Evolutionary conservation across 495 filamentous ascomycete species (phyloP).

Genomic region (Recurvomyces mirabilis): DNA sequence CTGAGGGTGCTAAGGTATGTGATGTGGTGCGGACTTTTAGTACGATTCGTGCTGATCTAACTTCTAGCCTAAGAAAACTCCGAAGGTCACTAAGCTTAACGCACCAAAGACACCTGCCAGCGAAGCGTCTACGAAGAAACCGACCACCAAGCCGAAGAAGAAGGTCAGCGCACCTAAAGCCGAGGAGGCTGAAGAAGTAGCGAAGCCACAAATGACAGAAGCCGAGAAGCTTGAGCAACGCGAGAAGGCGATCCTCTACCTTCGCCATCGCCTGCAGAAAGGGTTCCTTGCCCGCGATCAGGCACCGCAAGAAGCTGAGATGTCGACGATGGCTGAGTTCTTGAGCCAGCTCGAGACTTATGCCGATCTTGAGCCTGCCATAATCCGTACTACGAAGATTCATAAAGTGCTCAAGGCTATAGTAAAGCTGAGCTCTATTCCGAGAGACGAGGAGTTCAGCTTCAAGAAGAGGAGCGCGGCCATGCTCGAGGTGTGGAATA

Average conservation of each 20-base stretch:
- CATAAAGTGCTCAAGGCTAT: slow-evolving; percentile 90
- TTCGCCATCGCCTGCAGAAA: slow-evolving; percentile 83
- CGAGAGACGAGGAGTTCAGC: slow-evolving; percentile 70
- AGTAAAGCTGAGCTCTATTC: slow-evolving; percentile 68
- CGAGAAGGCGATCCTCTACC: slow-evolving; percentile 62
- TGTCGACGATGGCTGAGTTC: slow-evolving; percentile 66
- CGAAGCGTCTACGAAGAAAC: slow-evolving; percentile 33
- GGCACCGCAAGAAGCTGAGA: slow-evolving; percentile 76
- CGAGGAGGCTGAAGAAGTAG: slow-evolving; percentile 38
- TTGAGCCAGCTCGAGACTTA: slow-evolving; percentile 68
- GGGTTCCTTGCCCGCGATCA: slow-evolving; percentile 74
- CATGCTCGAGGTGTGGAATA: slow-evolving; percentile 73
- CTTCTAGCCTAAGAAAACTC: slow-evolving; percentile 44
- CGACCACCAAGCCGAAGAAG: slow-evolving; percentile 37
- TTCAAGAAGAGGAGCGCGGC: slow-evolving; percentile 69
- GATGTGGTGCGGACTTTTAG: background rate
- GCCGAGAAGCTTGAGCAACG: slow-evolving; percentile 50
- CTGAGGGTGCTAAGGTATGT: slow-evolving; percentile 55
- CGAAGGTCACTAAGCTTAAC: slow-evolving; percentile 58
- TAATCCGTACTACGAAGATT: slow-evolving; percentile 79
- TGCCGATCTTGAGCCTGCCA: slow-evolving; percentile 68
- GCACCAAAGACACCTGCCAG: slow-evolving; percentile 41
- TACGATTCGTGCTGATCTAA: background rate
- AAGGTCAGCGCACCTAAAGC: slow-evolving; percentile 41
- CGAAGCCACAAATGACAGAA: slow-evolving; percentile 46